phyloP scores from a whole-genome alignment of 225 moss, liverwort and hornwort genomes.

The Sphagnum tenellum region DNA sequence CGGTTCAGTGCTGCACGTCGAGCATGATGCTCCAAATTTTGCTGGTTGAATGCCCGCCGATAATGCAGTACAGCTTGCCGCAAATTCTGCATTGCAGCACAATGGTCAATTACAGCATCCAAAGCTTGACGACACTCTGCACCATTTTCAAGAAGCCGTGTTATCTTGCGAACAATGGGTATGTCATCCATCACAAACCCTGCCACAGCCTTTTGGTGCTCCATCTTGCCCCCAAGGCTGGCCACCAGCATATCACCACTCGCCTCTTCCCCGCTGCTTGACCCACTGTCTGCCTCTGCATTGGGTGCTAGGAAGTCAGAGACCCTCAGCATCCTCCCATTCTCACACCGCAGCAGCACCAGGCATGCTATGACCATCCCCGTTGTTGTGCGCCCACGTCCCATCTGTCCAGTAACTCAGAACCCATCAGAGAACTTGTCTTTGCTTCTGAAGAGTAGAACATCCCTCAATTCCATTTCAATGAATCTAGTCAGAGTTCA shows the following conservation, averaged over 20 bases:
- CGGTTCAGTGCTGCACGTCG: constrained; percentile 91
- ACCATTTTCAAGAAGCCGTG: constrained; percentile 86
- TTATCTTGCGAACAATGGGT: constrained; percentile 95
- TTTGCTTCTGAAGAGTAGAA: no score
- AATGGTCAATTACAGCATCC: constrained; percentile 94
- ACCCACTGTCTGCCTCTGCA: constrained; percentile 53
- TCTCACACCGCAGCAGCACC: constrained; percentile 79
- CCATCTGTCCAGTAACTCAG: constrained; percentile 57
- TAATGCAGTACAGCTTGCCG: constrained; percentile 97
- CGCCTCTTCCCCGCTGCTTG: constrained; percentile 83
- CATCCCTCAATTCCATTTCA: no score
- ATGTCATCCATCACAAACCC: constrained; percentile 99
- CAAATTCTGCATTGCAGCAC: constrained; percentile 98
- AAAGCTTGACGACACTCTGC: constrained; percentile 84
- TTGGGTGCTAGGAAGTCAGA: constrained; percentile 39
- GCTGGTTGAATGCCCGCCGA: constrained; percentile 90
- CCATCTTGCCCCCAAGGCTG: constrained; percentile 59
- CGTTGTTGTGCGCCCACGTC: constrained; percentile 95
- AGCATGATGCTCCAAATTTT: constrained; percentile 93
- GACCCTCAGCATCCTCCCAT: constrained; percentile 61
- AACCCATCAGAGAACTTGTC: not conserved
- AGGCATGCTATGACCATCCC: constrained; percentile 98
- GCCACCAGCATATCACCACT: constrained; percentile 63
- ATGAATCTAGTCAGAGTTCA: no score
- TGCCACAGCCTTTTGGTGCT: constrained; percentile 46